These are phyloP conservation scores for Salinomyces thailandicus DNA, from an alignment of 2,329 filamentous ascomycete genomes.

Conservation along the genomic window DNA sequence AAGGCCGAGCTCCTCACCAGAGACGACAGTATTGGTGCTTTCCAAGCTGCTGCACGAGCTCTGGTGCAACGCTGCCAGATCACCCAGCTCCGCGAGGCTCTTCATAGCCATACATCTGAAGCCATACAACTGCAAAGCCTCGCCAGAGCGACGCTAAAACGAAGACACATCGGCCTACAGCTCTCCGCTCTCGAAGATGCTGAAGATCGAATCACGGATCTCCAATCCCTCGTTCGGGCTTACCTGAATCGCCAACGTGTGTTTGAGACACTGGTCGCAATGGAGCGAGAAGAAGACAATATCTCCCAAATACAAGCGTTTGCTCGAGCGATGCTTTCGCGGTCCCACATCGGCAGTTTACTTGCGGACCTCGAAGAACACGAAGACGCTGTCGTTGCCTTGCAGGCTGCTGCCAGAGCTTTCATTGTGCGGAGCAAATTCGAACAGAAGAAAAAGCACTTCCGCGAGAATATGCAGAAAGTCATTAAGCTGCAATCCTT, in stretches of 20 bases:
- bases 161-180: constrained; percentile 34
- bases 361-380: constrained; percentile 71
- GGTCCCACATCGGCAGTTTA: constrained; percentile 61
- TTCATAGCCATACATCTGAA: constrained; percentile 34
- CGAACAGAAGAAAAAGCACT: constrained; percentile 76
- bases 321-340: constrained; percentile 66
- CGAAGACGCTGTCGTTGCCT: constrained; percentile 62
- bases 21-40: constrained; percentile 17
- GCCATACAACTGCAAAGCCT: constrained; percentile 44
- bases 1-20: constrained; percentile 14
- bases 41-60: constrained; percentile 34
- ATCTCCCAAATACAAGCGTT: constrained; percentile 64
- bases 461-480: constrained; percentile 95
- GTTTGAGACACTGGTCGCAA: constrained; percentile 53
- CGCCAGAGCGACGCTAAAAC: constrained; percentile 39
- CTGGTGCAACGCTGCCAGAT: constrained; percentile 11
- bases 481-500: constrained; percentile 99
- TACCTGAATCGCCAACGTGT: constrained; percentile 52
- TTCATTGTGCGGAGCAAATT: constrained; percentile 65
- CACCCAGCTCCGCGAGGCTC: constrained; percentile 22
- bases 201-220: constrained; percentile 44
- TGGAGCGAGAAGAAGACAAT: constrained; percentile 57
- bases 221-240: constrained; percentile 62
- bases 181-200: constrained; percentile 48
- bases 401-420: constrained; percentile 66